Conservation (phyloP, 2,329 filamentous ascomycete species). For the Penicillium sp. region DNA sequence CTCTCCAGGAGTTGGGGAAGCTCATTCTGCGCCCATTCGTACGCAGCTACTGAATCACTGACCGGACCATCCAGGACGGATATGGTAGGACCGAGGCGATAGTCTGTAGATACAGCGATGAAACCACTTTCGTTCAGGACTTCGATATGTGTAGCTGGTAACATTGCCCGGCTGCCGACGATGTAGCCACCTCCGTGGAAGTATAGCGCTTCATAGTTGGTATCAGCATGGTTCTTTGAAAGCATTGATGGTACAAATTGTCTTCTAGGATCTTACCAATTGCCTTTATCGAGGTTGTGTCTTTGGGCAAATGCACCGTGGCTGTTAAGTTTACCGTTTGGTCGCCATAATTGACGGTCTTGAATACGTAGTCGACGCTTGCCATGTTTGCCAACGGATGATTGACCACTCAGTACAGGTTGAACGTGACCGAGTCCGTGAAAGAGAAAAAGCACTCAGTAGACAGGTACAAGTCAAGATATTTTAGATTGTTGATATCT, state of each 20-base stretch:
- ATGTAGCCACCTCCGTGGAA: slow-evolving; percentile 1
- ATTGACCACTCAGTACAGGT: no score
- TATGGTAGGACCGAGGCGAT: background rate
- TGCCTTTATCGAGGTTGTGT: background rate
- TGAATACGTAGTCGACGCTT: background rate
- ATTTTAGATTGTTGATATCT: background rate
- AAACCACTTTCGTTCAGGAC: background rate
- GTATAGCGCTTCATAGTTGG: background rate
- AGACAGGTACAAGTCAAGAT: background rate
- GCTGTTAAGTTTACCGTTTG: background rate
- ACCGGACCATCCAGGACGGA: background rate
- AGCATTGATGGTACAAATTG: background rate
- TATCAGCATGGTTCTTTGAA: background rate
- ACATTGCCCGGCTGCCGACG: background rate
- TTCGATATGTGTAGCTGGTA: background rate
- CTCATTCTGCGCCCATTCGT: background rate
- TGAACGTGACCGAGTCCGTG: no score
- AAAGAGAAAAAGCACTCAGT: background rate
- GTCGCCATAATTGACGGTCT: background rate
- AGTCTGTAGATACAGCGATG: background rate
- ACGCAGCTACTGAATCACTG: background rate
- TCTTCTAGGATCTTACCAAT: background rate
- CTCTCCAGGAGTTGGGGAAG: background rate
- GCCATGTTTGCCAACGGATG: background rate
- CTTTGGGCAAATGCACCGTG: background rate